Conservation (phyloP, 2,329 filamentous ascomycete species). For the Zymoseptoria crescenta region DNA sequence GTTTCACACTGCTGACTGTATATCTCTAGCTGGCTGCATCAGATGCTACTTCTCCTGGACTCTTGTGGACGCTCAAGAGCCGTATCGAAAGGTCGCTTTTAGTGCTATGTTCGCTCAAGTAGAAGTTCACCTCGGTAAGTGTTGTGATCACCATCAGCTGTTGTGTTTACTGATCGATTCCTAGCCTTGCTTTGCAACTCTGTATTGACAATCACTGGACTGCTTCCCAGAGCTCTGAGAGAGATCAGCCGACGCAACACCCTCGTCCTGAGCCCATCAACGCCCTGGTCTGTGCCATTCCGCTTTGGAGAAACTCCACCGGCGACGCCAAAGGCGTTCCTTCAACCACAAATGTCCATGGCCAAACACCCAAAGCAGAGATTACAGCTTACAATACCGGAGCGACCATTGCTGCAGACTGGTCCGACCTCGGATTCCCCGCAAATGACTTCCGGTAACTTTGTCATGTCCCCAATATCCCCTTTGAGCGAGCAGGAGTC, state of each 20-base stretch:
- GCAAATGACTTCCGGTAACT: not conserved
- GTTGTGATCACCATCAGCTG: not conserved
- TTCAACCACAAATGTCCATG: not conserved
- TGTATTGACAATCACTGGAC: constrained; percentile 10
- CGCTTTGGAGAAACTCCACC: not conserved
- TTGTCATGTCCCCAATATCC: not conserved
- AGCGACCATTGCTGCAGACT: not conserved
- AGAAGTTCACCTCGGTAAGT: constrained; percentile 6
- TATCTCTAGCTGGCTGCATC: constrained; percentile 6
- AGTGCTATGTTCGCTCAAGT: constrained; percentile 9
- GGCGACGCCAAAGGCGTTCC: not conserved
- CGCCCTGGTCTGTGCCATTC: not conserved
- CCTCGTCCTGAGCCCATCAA: not conserved
- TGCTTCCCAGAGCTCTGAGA: constrained; percentile 5
- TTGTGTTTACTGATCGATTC: not conserved
- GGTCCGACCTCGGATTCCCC: not conserved
- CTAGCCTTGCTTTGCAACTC: constrained; percentile 11
- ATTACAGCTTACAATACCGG: not conserved
- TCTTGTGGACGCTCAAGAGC: constrained; percentile 3
- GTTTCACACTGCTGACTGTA: not conserved
- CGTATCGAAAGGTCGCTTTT: constrained; percentile 6
- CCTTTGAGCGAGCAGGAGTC: not conserved
- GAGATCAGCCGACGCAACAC: constrained; percentile 1
- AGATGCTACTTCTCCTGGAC: constrained; percentile 12
- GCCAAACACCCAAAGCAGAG: not conserved